phyloP scores from a whole-genome alignment of 306 rosid genomes.

The Dalbergia oliveri region DNA sequence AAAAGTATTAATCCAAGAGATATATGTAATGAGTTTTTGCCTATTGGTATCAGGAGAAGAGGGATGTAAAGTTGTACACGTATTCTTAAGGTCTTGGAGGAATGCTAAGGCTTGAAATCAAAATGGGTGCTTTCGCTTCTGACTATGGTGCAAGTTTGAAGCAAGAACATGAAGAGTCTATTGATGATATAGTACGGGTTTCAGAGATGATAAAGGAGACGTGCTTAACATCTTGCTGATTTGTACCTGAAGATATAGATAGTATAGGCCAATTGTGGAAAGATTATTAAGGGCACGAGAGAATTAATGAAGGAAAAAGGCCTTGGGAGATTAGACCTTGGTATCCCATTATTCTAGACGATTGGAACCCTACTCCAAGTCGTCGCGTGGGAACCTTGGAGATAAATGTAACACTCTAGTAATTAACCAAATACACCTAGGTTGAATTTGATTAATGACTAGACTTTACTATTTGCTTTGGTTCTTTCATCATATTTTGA shows the following conservation, averaged over 20 bases:
- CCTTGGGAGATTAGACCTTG: neutral
- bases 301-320: constrained; percentile 1
- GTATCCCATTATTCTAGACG: constrained; percentile 11
- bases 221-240: neutral
- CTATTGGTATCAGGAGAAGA: neutral
- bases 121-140: neutral
- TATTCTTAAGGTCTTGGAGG: neutral
- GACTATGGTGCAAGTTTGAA: constrained; percentile 22
- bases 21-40: neutral
- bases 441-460: too few relatives aligned
- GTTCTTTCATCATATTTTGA: too few relatives aligned
- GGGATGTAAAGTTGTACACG: neutral
- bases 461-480: too few relatives aligned
- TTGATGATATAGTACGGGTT: neutral
- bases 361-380: neutral
- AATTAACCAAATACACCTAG: too few relatives aligned
- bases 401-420: too few relatives aligned
- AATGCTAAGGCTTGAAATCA: neutral
- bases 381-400: constrained; percentile 24
- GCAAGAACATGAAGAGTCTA: constrained; percentile 33
- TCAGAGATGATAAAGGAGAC: neutral
- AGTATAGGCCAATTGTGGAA: neutral
- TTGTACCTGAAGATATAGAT: neutral
- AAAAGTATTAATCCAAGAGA: neutral
- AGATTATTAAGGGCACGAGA: neutral